Percentiles rank a stretch among this genome's conserved stretches.
Evolutionary conservation across 805 yeast genomes (phyloP).

Genomic region (Zygotorulaspora chibaensis): DNA sequence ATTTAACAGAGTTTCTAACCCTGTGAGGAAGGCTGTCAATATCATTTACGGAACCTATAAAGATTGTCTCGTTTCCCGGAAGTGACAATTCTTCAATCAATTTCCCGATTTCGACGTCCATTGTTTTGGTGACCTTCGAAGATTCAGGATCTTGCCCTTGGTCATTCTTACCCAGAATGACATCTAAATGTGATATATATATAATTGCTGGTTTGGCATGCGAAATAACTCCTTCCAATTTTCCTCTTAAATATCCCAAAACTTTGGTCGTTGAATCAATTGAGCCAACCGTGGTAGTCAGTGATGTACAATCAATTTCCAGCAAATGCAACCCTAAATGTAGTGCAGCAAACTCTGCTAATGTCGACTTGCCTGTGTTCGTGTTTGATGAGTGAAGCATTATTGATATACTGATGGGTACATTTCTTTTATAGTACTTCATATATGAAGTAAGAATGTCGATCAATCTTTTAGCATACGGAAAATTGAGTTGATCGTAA

Average conservation of each 20-base stretch:
- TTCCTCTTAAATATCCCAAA: slow-evolving; percentile 71
- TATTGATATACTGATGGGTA: slow-evolving; percentile 54
- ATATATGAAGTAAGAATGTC: slow-evolving; percentile 54
- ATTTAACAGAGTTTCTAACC: slow-evolving; percentile 64
- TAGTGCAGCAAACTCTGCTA: slow-evolving; percentile 51
- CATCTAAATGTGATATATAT: slow-evolving; percentile 69
- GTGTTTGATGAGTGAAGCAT: slow-evolving; percentile 64
- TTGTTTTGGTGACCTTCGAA: slow-evolving; percentile 31
- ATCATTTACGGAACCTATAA: slow-evolving; percentile 67
- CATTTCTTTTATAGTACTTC: slow-evolving; percentile 21
- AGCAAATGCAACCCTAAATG: slow-evolving; percentile 63
- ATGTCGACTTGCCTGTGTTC: slow-evolving; percentile 73
- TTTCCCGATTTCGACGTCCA: slow-evolving; percentile 50
- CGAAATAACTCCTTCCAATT: slow-evolving; percentile 58
- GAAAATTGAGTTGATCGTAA: slow-evolving; percentile 36
- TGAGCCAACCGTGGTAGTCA: slow-evolving; percentile 43
- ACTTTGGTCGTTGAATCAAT: slow-evolving; percentile 74
- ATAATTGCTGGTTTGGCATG: slow-evolving; percentile 47
- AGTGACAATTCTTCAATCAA: slow-evolving; percentile 51
- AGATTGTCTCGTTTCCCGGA: slow-evolving; percentile 37
- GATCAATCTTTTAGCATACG: slow-evolving; percentile 47
- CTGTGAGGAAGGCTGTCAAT: slow-evolving; percentile 63
- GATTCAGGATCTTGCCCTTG: slow-evolving; percentile 46
- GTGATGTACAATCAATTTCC: slow-evolving; percentile 62
- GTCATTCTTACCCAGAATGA: slow-evolving; percentile 61